Evolutionary conservation across 495 filamentous ascomycete genomes (phyloP).

Genomic region (Xylaria flabelliformis): DNA sequence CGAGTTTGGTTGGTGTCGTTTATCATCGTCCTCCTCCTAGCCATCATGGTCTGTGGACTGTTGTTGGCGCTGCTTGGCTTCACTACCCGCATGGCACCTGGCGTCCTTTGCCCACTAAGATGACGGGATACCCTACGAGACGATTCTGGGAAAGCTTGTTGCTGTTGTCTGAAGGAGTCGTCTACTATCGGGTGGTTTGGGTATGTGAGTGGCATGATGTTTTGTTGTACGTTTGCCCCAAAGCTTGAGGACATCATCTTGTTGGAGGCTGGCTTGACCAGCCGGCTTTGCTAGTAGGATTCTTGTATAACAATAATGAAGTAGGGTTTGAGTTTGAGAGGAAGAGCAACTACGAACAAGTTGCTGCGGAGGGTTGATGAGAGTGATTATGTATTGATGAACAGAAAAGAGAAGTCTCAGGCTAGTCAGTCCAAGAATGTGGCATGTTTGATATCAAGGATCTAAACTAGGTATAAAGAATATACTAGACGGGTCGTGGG

Average conservation of each 20-base stretch:
- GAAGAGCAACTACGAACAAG: not conserved
- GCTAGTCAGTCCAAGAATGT: constrained; percentile 29
- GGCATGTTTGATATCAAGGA: constrained; percentile 26
- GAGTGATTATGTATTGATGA: constrained; percentile 10
- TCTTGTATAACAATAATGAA: not conserved
- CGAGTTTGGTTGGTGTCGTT: constrained; percentile 53
- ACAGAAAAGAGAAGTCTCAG: constrained; percentile 16
- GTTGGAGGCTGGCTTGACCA: constrained; percentile 6
- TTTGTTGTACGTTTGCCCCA: constrained; percentile 33
- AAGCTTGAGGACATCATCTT: constrained; percentile 40
- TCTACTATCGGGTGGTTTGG: constrained; percentile 43
- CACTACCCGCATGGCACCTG: constrained; percentile 60
- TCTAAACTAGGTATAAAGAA: constrained; percentile 36
- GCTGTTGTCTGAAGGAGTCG: constrained; percentile 48
- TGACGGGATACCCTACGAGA: constrained; percentile 46
- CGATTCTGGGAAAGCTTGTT: constrained; percentile 39
- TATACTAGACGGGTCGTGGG: constrained; percentile 42
- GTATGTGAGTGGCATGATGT: constrained; percentile 36
- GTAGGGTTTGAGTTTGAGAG: not conserved
- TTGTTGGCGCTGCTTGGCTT: constrained; percentile 75
- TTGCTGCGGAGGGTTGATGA: not conserved
- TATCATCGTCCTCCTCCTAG: constrained; percentile 62
- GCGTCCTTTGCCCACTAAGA: constrained; percentile 47
- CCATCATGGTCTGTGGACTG: constrained; percentile 65
- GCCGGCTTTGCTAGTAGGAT: not conserved